phyloP scores from a whole-genome alignment of 2,329 filamentous ascomycete species.

The Aspergillus clavatus region DNA sequence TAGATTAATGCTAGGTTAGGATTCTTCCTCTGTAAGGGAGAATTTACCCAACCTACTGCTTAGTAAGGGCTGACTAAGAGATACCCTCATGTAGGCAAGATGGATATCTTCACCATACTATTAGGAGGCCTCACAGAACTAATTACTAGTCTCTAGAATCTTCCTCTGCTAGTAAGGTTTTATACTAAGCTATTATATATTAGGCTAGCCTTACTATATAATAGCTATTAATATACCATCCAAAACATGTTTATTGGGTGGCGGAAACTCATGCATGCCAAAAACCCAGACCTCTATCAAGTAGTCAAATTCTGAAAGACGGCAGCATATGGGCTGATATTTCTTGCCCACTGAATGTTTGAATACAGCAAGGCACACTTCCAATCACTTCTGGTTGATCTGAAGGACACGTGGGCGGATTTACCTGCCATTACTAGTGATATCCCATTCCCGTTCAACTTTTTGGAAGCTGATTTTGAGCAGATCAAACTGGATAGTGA shows the following conservation, averaged over 20 bases:
- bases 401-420: conserved; percentile 23
- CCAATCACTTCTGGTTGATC: conserved; percentile 25
- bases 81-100: too few relatives aligned
- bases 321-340: conserved; percentile 23
- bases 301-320: conserved; percentile 22
- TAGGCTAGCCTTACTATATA: too few relatives aligned
- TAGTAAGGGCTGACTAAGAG: too few relatives aligned
- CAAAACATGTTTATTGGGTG: conserved; percentile 24
- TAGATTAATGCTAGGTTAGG: too few relatives aligned
- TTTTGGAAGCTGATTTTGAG: conserved; percentile 21
- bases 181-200: too few relatives aligned
- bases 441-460: conserved; percentile 23
- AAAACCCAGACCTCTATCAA: conserved; percentile 23
- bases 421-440: conserved; percentile 17
- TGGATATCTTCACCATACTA: too few relatives aligned
- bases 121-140: too few relatives aligned
- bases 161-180: too few relatives aligned
- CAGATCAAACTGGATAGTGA: conserved; percentile 24
- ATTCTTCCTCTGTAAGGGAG: too few relatives aligned
- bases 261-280: conserved; percentile 26
- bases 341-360: conserved; percentile 28
- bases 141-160: too few relatives aligned
- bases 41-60: too few relatives aligned
- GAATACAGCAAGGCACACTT: conserved; percentile 30
- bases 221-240: conserved; percentile 24